Conservation (phyloP, 768 basidiomycete species). For the Boletus sp. region DNA sequence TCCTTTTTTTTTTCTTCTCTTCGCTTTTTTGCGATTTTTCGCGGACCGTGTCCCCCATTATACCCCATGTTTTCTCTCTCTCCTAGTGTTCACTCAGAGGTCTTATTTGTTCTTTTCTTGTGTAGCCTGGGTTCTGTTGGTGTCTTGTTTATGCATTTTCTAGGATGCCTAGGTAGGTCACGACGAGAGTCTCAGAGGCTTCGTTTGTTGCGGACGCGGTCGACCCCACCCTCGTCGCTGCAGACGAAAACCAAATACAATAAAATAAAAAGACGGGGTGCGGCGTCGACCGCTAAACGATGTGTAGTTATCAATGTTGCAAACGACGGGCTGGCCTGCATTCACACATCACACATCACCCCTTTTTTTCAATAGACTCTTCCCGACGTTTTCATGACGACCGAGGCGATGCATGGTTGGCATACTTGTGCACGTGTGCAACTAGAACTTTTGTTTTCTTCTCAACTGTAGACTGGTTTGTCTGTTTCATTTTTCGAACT, state of each 20-base stretch:
- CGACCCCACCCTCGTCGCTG: not conserved
- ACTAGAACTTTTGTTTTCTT: slow-evolving; percentile 12
- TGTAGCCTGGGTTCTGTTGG: slow-evolving; percentile 19
- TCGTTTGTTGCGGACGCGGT: slow-evolving; percentile 1
- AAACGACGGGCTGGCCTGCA: slow-evolving; percentile 24
- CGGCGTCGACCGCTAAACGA: slow-evolving; percentile 4
- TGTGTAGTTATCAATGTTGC: slow-evolving; percentile 11
- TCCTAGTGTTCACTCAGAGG: not conserved
- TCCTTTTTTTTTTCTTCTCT: not conserved
- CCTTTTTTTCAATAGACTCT: not conserved
- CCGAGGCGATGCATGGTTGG: not conserved
- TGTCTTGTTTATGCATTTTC: slow-evolving; percentile 25
- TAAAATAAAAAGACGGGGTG: not conserved
- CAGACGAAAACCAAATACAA: not conserved
- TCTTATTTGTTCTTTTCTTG: slow-evolving; percentile 8
- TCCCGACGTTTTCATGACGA: not conserved
- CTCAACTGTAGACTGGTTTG: not conserved
- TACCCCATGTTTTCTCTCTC: slow-evolving; percentile 6
- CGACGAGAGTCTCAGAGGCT: slow-evolving; percentile 5
- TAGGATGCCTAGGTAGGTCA: slow-evolving; percentile 20
- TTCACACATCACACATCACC: too few species aligned
- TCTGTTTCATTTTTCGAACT: not conserved
- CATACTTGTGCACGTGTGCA: slow-evolving; percentile 1
- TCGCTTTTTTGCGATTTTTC: not conserved
- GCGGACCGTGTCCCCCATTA: slow-evolving; percentile 16